A percentile compares a stretch with the other conserved stretches of the same genome.
These are phyloP conservation scores for Erysimum cheiri DNA, from an alignment of 441 rosid genomes.

Conservation along the genomic window DNA sequence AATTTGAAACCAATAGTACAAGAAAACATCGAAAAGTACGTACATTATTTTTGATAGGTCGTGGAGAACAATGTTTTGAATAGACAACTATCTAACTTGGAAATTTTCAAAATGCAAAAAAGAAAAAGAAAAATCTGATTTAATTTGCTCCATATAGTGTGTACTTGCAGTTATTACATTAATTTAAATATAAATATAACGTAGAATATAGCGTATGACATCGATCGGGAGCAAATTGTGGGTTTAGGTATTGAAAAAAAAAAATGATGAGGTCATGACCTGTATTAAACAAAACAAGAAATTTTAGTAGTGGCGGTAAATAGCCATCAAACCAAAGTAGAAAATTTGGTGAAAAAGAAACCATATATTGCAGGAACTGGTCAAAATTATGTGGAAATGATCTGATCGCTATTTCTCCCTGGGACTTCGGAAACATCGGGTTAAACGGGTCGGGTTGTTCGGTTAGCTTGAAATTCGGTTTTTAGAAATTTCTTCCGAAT, in stretches of 20 bases:
- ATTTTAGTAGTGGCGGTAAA: constrained; percentile 2
- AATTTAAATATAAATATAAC: background rate
- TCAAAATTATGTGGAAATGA: background rate
- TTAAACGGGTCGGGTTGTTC: no score
- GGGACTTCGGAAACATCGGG: no score
- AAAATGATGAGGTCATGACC: background rate
- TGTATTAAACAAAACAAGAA: background rate
- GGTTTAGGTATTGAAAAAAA: background rate
- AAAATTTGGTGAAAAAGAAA: constrained; percentile 14
- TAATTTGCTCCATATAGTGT: constrained; percentile 1
- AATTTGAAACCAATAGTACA: no score
- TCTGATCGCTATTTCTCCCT: background rate
- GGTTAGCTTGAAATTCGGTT: no score
- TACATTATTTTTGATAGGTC: constrained; percentile 18
- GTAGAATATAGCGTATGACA: background rate
- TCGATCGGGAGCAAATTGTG: background rate
- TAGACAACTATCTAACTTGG: constrained; percentile 30
- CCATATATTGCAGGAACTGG: constrained; percentile 1
- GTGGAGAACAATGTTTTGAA: constrained; percentile 23
- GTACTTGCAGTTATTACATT: constrained; percentile 1
- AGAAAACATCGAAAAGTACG: background rate
- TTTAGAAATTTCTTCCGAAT: no score
- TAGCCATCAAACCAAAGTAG: constrained; percentile 25
- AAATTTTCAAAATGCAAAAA: background rate
- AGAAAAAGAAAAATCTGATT: background rate